Base-by-base conservation (phyloP, 2,329 filamentous ascomycete species). In the Macroventuria anomochaeta region DNA sequence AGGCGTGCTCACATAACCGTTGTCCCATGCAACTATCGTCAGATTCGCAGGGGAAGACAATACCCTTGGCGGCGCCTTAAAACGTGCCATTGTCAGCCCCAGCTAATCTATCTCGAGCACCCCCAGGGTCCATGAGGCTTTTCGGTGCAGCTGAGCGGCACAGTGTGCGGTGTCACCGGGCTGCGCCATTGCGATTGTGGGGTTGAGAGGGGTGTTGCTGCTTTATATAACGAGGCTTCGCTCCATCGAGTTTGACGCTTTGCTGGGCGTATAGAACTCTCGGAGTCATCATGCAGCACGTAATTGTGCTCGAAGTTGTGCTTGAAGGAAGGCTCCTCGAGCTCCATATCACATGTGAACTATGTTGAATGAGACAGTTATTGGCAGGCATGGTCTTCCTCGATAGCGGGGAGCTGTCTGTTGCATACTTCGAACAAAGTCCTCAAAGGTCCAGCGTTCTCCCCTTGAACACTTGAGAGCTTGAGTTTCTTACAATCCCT, bases 51-150 rank as follows among this genome's bases (percentile, higher is more conserved):
- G 51, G 46, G 32, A 39, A 29, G 39, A 26, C 44, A 29, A 8
- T 38, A 34, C 32, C 41, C 51, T 49, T 54, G 51, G 51, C 51
- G 29, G 40, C 44, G 39, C 44, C 39, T 54, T 34, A 36, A 54
- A 49, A 54, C 51, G 34, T 54, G 51, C 44, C 33, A 54, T 49
- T 36, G 34, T 34, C 38, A 44, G 44, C 51, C 50, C 38, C 51
- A 48, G 39, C 51, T 54, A 49, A 54, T 54, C 44, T 54, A 54
- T 54, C 51, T 54, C 51, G 51, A 54, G 51, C 51, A 54, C 33
- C 39, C 49, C 29, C 51, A 54, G 51, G 51, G 51, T 54, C 51
- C 20, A 44, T 40, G 33, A 54, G 29, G 33, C 37, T 37, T 48
- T 8, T 44, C 29, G 44, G 23, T 39, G 44, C n/a, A 48, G 51